phyloP scores from a whole-genome alignment of 2,329 filamentous ascomycete genomes.

The Xylaria sp. region DNA sequence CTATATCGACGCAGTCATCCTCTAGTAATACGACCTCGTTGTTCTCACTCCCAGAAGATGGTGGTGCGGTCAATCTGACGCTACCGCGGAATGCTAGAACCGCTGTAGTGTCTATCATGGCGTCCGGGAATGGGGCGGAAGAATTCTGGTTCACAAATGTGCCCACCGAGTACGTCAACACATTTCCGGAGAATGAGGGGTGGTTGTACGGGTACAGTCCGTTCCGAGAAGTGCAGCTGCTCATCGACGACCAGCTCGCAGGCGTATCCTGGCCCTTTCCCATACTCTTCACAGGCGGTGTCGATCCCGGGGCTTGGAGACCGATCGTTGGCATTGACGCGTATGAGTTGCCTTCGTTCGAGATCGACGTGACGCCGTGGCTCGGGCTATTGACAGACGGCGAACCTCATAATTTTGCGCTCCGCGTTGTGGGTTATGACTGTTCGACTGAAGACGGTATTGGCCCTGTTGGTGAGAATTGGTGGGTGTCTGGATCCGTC shows the following conservation, averaged over 20 bases:
- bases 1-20: constrained; percentile 59
- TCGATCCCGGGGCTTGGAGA: constrained; percentile 75
- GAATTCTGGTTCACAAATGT: constrained; percentile 80
- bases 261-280: constrained; percentile 77
- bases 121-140: constrained; percentile 72
- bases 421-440: constrained; percentile 48
- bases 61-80: constrained; percentile 59
- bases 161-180: constrained; percentile 63
- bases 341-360: constrained; percentile 73
- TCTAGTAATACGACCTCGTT: constrained; percentile 61
- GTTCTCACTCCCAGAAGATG: constrained; percentile 66
- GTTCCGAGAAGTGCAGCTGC: constrained; percentile 74
- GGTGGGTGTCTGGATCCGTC: constrained; percentile 74
- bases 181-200: constrained; percentile 63
- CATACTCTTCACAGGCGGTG: constrained; percentile 75
- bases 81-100: constrained; percentile 68
- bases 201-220: constrained; percentile 70
- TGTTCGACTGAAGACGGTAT: constrained; percentile 56
- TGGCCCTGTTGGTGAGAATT: constrained; percentile 66
- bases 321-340: constrained; percentile 76
- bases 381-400: constrained; percentile 69
- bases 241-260: constrained; percentile 70
- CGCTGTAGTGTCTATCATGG: constrained; percentile 71
- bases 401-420: constrained; percentile 55
- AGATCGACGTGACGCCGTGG: constrained; percentile 76